Evolutionary conservation across 768 basidiomycete genomes (phyloP).

Genomic region (Naganishia onofrii): DNA sequence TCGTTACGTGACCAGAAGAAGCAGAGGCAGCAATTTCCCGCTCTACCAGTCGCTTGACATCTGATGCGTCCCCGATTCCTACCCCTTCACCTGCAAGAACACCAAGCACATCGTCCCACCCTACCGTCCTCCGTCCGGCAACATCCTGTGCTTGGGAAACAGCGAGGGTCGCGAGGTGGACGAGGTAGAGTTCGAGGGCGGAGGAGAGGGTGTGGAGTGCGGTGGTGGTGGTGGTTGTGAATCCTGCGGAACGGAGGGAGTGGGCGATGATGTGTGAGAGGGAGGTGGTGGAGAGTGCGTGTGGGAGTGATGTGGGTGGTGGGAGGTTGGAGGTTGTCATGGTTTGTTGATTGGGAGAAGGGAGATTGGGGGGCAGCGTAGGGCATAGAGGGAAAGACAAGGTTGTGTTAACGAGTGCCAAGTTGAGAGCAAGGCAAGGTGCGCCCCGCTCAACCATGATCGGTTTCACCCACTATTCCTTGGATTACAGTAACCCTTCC

Average conservation of each 20-base stretch:
- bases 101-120: constrained; percentile 23
- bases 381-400: too few relatives aligned
- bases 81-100: constrained; percentile 3
- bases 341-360: background rate
- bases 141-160: constrained; percentile 23
- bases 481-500: too few relatives aligned
- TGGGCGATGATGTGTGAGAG: constrained; percentile 20
- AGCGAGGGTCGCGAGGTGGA: background rate
- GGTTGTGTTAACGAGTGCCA: too few relatives aligned
- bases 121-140: background rate
- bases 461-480: too few relatives aligned
- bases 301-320: constrained; percentile 6
- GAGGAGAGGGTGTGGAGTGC: constrained; percentile 18
- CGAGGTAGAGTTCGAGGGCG: constrained; percentile 12
- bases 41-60: constrained; percentile 16
- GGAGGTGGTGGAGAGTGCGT: constrained; percentile 10
- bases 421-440: too few relatives aligned
- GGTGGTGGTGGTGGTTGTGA: constrained; percentile 6
- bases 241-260: constrained; percentile 22
- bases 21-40: background rate
- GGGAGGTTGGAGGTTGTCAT: background rate
- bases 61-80: constrained; percentile 2
- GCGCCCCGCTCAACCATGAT: too few relatives aligned
- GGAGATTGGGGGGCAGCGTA: background rate
- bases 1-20: background rate